Base-by-base conservation (phyloP, 768 basidiomycete genomes). In the Neoboletus magnificus region DNA sequence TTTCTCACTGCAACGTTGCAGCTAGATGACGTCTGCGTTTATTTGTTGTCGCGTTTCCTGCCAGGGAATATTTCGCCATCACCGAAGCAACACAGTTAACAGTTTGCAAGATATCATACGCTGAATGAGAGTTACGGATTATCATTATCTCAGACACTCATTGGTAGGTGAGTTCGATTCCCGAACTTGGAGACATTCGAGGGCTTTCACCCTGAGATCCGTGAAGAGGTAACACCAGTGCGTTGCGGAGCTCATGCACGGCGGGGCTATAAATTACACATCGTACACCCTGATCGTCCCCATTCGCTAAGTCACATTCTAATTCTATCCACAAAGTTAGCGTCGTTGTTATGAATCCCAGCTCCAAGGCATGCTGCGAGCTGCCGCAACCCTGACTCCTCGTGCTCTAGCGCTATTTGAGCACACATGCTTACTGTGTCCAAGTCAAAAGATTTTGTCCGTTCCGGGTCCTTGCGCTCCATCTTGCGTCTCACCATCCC, bases 391-490 rank as follows among this genome's bases (percentile, higher is more conserved):
- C 39, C 30, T 29, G 33, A 4, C 25, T 32, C 51, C 20, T 52
- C 15, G 40, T 4, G 29, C 25, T 13, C 15, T 29, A 12, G 4
- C 9, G 8, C 44, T 59, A 54, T 66, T 52, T 62, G 42, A 63
- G 35, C 16, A 7, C 39, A 9, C n/a, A 23, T 18, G 4, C 27
- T 13, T 35, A 4, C 16, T 11, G 18, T 32, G 33, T 45, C 22
- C 3, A 11, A 35, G 32, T 29, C 15, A 4, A 37, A 29, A 32
- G 5, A 25, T 25, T 25, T 27, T n/a, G 4, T 20, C 39, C 47
- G 20, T 40, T 11, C 12, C 20, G 2, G 9, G 10, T 33, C 16
- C 29, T 23, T 29, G 12, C 10, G 15, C 40, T 37, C 6, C 27
- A 12, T 3, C 39, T 25, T 39, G 1, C 16, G 32, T 27, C n/a